phyloP scores from a whole-genome alignment of 176 grass and related monocot genomes.

The Saccharum spontaneum region DNA sequence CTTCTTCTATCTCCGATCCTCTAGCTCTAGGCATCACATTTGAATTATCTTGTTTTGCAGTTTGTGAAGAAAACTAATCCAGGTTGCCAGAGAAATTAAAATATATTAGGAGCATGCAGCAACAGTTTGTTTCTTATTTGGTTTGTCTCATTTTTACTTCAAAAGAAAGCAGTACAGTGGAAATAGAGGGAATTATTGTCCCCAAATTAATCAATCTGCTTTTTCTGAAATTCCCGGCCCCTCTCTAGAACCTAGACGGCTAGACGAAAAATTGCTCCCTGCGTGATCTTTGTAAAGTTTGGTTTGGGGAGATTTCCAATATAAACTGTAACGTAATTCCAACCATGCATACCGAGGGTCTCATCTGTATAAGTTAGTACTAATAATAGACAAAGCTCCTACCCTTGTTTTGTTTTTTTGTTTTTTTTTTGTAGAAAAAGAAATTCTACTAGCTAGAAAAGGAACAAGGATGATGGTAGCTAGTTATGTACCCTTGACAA shows the following conservation, averaged over 20 bases:
- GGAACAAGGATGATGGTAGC: not conserved
- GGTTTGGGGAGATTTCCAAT: not conserved
- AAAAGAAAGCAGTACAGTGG: not conserved
- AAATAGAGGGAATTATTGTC: not conserved
- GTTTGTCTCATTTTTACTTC: not conserved
- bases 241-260: not conserved
- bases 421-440: no score
- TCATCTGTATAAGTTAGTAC: no score
- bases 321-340: no score
- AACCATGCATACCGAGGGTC: no score
- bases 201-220: not conserved
- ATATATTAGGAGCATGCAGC: not conserved
- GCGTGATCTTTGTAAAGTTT: not conserved
- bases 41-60: not conserved
- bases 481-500: slow-evolving; percentile 33
- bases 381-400: not conserved
- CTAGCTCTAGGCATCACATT: not conserved
- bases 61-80: not conserved
- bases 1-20: not conserved
- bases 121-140: not conserved
- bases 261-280: not conserved
- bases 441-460: no score
- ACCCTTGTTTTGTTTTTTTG: not conserved
- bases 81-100: not conserved
- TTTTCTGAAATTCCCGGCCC: not conserved